phyloP scores from a whole-genome alignment of 1,284 basidiomycete species.

The Athelia psychrophila region DNA sequence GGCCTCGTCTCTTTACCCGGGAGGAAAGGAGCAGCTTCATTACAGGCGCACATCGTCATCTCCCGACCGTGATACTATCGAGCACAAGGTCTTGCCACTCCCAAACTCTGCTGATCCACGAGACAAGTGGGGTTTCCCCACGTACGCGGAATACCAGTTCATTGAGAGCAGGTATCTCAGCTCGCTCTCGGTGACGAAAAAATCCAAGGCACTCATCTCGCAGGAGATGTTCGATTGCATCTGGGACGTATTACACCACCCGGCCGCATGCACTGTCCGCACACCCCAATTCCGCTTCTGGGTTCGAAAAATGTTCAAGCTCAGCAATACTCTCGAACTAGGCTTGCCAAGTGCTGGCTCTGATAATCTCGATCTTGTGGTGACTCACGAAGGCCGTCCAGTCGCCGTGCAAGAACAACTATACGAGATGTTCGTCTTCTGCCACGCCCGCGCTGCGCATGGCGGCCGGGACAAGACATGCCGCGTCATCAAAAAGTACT shows the following conservation, averaged over 20 bases:
- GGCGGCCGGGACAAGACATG: conserved; percentile 77
- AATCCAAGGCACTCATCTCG: conserved; percentile 68
- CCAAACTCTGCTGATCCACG: no score
- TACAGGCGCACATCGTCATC: no score
- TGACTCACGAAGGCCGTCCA: conserved; percentile 65
- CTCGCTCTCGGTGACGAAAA: conserved; percentile 54
- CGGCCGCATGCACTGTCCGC: conserved; percentile 38
- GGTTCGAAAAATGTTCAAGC: conserved; percentile 75
- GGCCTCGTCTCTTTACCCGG: no score
- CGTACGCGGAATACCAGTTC: conserved; percentile 50
- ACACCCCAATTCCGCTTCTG: conserved; percentile 75
- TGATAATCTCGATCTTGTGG: conserved; percentile 26
- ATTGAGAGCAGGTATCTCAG: conserved; percentile 53
- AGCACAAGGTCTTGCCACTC: no score
- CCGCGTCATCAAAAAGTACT: conserved; percentile 55
- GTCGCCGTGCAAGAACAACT: conserved; percentile 75
- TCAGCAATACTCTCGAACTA: conserved; percentile 36
- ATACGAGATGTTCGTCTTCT: conserved; percentile 72
- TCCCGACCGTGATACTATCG: no score
- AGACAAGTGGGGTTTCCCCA: conserved; percentile 43
- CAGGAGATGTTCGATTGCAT: conserved; percentile 67
- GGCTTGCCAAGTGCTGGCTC: conserved; percentile 10
- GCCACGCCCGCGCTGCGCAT: conserved; percentile 64
- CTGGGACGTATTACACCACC: conserved; percentile 57
- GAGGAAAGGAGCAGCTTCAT: no score